Evolutionary conservation across 1,284 basidiomycete genomes (phyloP).

Genomic region (Apiotrichum laibachii): DNA sequence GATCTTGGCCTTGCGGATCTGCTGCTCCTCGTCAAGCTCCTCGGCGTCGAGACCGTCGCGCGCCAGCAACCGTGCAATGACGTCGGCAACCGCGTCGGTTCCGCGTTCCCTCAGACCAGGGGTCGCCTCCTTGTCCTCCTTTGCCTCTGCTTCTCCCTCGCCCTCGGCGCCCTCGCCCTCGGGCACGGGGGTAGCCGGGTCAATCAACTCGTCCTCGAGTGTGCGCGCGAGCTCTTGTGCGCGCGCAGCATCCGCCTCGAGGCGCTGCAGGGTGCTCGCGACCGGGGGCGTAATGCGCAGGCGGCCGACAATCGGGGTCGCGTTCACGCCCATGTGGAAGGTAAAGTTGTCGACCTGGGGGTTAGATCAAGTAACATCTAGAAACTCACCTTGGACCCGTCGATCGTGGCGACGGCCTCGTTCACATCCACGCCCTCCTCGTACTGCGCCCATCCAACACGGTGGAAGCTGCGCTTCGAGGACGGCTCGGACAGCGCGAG

Average conservation of each 20-base stretch:
- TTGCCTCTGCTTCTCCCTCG: conserved; percentile 30
- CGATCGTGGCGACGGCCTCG: conserved; percentile 65
- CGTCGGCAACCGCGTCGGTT: conserved; percentile 42
- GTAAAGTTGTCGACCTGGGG: conserved; percentile 86
- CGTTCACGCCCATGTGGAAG: conserved; percentile 78
- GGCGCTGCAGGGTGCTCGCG: conserved; percentile 70
- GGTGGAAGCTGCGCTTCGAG: conserved; percentile 83
- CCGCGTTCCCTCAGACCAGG: conserved; percentile 38
- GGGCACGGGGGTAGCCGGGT: conserved; percentile 8
- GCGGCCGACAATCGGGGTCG: conserved; percentile 71
- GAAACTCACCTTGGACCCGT: conserved; percentile 72
- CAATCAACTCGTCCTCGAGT: conserved; percentile 64
- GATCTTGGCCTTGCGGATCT: conserved; percentile 37
- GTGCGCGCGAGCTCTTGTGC: conserved; percentile 66
- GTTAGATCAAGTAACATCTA: conserved; percentile 4
- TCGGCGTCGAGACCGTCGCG: conserved; percentile 30
- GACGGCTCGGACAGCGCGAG: conserved; percentile 85
- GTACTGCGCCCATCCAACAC: conserved; percentile 88
- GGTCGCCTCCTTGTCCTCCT: conserved; percentile 18
- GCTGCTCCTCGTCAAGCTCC: conserved; percentile 32
- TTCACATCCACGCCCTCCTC: conserved; percentile 76
- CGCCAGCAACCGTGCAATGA: conserved; percentile 33
- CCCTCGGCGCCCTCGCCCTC: conserved; percentile 45
- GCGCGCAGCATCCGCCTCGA: conserved; percentile 72
- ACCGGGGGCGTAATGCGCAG: conserved; percentile 76